Evolutionary conservation across 768 basidiomycete species (phyloP), one percentile per base, ranked within the genome.

Genomic region (Saitozyma podzolica): DNA sequence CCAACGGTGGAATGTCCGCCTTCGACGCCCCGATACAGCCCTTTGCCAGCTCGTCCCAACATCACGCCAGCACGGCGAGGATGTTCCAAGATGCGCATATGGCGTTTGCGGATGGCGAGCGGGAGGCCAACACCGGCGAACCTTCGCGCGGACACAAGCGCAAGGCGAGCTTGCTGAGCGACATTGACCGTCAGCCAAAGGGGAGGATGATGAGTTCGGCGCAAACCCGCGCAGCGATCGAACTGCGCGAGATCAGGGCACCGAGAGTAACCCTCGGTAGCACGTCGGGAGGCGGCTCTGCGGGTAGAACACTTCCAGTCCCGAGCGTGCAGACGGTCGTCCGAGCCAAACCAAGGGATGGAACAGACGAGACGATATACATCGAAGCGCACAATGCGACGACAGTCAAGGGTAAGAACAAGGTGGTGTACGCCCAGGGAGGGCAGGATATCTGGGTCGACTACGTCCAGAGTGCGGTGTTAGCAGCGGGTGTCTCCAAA

Each of bases 381-480:
- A 79, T 96, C 45, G 92, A 97, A 77, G 90, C 82, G 3, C 82
- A 85, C 54, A 97, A 99, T 82, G 83, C 86, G 8, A 89, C 88
- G 63, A 83, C 84, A 48, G 84, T 65, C 0, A 52, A 82, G 54
- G 84, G 88, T 86, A 69, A 55, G 83, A 82, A 66, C 16, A 91
- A 92, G 70, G 83, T 97, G 14, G 80, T 84, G n/a, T 58, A 84
- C 82, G 70, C 83, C 84, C 41, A 87, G 86, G 80, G 85, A 57
- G 72, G 69, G 20, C 64, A 88, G 62, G 88, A 86, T 10, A 86
- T 89, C 58, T 98, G 94, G 92, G 79, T 94, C 50, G 94, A 97
- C 78, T 98, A 90, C 79, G 72, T 95, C 8, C 86, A 89, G 0
- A 85, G 85, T 2, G 87, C 89, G 29, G 86, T 86, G n/a, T 76